These are phyloP conservation scores for Penicillium soppii DNA, from an alignment of 495 filamentous ascomycete species.

Conservation along the genomic window DNA sequence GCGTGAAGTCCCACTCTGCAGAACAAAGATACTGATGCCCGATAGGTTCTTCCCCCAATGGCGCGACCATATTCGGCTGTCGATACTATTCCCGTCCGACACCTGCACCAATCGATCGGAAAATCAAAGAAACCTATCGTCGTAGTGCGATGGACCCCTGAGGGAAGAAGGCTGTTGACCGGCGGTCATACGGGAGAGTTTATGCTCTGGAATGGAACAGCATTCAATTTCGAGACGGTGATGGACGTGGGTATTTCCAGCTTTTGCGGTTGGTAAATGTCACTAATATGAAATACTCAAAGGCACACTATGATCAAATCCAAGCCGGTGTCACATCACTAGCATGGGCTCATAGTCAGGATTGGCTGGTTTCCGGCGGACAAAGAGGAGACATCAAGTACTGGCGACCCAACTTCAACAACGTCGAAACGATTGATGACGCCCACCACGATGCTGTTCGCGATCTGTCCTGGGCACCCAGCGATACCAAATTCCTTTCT, in stretches of 20 bases:
- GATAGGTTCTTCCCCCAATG: constrained; percentile 83
- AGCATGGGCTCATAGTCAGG: constrained; percentile 88
- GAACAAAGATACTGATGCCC: constrained; percentile 9
- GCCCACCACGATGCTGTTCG: constrained; percentile 87
- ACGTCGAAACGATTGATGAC: constrained; percentile 89
- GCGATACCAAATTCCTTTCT: constrained; percentile 92
- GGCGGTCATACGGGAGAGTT: constrained; percentile 96
- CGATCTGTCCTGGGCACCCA: constrained; percentile 90
- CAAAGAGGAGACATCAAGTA: constrained; percentile 96
- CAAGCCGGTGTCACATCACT: constrained; percentile 80
- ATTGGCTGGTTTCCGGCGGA: constrained; percentile 95
- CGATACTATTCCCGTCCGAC: constrained; percentile 82
- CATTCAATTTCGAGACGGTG: constrained; percentile 98
- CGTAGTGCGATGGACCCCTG: constrained; percentile 96
- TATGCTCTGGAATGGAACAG: constrained; percentile 97
- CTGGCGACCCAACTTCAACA: constrained; percentile 99
- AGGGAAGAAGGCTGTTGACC: constrained; percentile 86
- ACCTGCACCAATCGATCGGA: constrained; percentile 92
- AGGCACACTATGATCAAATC: constrained; percentile 77
- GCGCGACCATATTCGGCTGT: constrained; percentile 69
- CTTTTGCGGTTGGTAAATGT: not conserved
- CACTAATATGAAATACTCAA: constrained; percentile 2
- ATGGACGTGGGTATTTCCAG: constrained; percentile 64
- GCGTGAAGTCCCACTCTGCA: not conserved
- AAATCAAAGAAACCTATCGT: constrained; percentile 98